Percentiles rank a stretch among this genome's conserved stretches.
Conservation (phyloP, 1,284 basidiomycete genomes). For the Polyporus tsugae region DNA sequence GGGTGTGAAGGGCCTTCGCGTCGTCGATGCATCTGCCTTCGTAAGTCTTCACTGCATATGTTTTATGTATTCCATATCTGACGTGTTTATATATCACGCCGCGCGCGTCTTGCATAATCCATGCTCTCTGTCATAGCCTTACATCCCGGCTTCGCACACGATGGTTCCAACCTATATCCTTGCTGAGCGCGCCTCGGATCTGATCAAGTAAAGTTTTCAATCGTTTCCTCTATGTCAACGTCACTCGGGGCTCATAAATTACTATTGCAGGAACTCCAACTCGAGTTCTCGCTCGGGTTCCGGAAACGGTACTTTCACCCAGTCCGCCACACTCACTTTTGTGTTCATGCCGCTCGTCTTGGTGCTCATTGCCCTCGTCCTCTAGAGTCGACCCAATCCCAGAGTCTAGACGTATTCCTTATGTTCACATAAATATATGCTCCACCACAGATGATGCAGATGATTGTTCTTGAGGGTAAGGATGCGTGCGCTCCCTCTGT, state of each 20-base stretch:
- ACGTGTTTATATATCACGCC: background rate
- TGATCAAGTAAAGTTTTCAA: slow-evolving; percentile 29
- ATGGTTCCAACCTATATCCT: slow-evolving; percentile 35
- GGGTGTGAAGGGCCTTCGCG: slow-evolving; percentile 40
- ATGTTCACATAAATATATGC: no score
- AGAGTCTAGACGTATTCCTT: no score
- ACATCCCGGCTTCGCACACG: slow-evolving; percentile 35
- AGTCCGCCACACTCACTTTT: background rate
- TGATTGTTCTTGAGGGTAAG: no score
- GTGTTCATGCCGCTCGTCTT: background rate
- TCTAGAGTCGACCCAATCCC: background rate
- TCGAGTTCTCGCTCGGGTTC: background rate
- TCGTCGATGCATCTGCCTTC: slow-evolving; percentile 47
- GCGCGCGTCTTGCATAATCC: background rate
- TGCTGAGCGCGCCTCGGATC: slow-evolving; percentile 37
- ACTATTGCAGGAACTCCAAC: background rate
- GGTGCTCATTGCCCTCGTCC: background rate
- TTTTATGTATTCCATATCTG: background rate
- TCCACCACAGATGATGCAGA: no score
- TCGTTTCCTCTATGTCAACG: background rate
- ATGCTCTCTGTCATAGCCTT: slow-evolving; percentile 26
- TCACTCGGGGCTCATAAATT: background rate
- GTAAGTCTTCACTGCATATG: slow-evolving; percentile 23
- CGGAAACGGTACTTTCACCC: background rate
- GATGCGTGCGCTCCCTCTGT: no score